A percentile compares a stretch with the other conserved stretches of the same genome.
Evolutionary conservation across 169 alveolate species (phyloP).

Genomic region (Babesia sp.): DNA sequence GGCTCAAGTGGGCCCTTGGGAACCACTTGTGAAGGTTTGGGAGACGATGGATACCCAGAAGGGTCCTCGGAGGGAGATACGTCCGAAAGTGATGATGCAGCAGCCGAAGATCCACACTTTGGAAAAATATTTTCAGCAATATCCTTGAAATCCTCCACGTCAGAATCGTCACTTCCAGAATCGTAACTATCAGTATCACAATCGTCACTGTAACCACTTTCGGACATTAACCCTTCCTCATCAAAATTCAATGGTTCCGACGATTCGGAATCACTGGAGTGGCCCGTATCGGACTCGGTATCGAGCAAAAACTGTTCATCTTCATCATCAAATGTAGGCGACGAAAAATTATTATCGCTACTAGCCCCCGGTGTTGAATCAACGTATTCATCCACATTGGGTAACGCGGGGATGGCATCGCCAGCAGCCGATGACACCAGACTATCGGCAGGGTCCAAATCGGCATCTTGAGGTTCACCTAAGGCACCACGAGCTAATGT

Average conservation of each 20-base stretch:
- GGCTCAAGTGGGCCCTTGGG: slow-evolving; percentile 33
- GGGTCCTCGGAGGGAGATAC: background rate
- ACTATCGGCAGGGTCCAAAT: background rate
- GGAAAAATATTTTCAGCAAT: slow-evolving; percentile 54
- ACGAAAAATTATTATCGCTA: background rate
- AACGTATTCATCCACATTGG: slow-evolving; percentile 20
- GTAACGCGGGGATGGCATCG: background rate
- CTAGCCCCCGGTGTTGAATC: slow-evolving; percentile 2
- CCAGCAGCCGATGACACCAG: background rate
- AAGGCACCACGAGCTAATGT: background rate
- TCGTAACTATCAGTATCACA: slow-evolving; percentile 38
- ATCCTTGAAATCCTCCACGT: slow-evolving; percentile 45
- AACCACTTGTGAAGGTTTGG: background rate
- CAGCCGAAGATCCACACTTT: background rate
- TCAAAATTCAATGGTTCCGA: slow-evolving; percentile 3
- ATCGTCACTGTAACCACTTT: background rate
- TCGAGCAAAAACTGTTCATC: slow-evolving; percentile 55
- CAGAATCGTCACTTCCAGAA: slow-evolving; percentile 6
- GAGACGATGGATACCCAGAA: background rate
- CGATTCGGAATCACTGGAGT: background rate
- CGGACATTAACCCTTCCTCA: slow-evolving; percentile 24
- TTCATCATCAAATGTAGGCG: slow-evolving; percentile 10
- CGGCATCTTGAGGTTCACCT: background rate
- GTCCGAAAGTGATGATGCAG: background rate
- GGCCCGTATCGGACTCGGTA: slow-evolving; percentile 18